A percentile compares a stretch with the other conserved stretches of the same genome.
These are phyloP conservation scores for Ophiocordyceps polyrhachis-furcata DNA, from an alignment of 2,329 filamentous ascomycete genomes.

Conservation along the genomic window DNA sequence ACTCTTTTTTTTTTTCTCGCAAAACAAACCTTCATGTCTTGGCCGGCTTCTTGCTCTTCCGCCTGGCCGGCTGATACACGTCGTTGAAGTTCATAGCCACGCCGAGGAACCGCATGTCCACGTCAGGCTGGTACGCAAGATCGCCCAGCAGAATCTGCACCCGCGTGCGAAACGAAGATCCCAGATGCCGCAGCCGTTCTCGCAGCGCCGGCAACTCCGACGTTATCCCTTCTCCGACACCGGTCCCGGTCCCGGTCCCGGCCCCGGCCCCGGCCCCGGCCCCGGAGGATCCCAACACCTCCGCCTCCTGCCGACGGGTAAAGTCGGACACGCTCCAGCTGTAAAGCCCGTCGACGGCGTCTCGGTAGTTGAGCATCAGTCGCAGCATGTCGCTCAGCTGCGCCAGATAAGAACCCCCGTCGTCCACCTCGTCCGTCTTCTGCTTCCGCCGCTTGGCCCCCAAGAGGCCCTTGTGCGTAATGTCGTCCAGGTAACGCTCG, in stretches of 20 bases:
- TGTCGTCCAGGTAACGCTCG: slow-evolving; percentile 74
- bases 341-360: slow-evolving; percentile 85
- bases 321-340: slow-evolving; percentile 91
- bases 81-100: slow-evolving; percentile 99
- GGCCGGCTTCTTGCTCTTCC: slow-evolving; percentile 33
- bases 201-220: slow-evolving; percentile 56
- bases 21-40: too few relatives aligned
- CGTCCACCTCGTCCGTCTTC: slow-evolving; percentile 31
- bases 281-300: slow-evolving; percentile 51
- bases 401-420: slow-evolving; percentile 60
- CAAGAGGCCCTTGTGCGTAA: slow-evolving; percentile 88
- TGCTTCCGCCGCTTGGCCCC: slow-evolving; percentile 41
- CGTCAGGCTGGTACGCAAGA: slow-evolving; percentile 78
- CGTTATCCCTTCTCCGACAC: slow-evolving; percentile 34
- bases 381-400: slow-evolving; percentile 88
- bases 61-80: slow-evolving; percentile 63
- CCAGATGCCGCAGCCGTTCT: slow-evolving; percentile 52
- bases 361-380: slow-evolving; percentile 84
- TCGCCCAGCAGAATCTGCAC: slow-evolving; percentile 76
- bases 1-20: too few relatives aligned
- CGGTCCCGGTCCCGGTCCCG: slow-evolving; percentile 46
- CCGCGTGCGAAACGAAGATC: slow-evolving; percentile 55
- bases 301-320: slow-evolving; percentile 71
- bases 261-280: slow-evolving; percentile 29
- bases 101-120: slow-evolving; percentile 87